Evolutionary conservation across 1,284 basidiomycete genomes (phyloP).

Genomic region (Austroboletus novae-zelandiae): DNA sequence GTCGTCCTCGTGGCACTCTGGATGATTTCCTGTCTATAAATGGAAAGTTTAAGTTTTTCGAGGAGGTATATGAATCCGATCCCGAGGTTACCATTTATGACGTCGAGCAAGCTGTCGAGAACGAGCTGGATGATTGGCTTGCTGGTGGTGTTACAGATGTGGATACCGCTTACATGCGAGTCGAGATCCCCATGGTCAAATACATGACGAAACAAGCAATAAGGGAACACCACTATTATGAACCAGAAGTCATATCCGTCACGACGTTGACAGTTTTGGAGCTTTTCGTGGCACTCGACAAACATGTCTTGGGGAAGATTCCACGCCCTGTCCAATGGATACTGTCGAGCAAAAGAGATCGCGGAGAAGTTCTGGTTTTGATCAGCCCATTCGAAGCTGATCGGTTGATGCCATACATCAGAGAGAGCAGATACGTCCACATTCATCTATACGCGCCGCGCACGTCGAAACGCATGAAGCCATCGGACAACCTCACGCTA

Average conservation of each 20-base stretch:
- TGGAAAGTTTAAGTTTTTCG: slow-evolving; percentile 8
- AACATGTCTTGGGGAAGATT: neutral
- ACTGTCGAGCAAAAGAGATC: neutral
- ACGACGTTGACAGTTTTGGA: neutral
- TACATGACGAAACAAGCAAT: neutral
- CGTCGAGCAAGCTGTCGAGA: neutral
- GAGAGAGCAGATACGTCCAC: neutral
- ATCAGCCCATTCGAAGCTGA: neutral
- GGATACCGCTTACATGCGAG: neutral
- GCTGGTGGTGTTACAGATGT: neutral
- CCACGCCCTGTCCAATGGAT: neutral
- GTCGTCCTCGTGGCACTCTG: slow-evolving; percentile 4
- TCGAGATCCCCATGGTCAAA: neutral
- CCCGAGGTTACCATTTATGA: slow-evolving; percentile 17
- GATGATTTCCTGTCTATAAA: slow-evolving; percentile 10
- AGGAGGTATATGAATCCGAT: slow-evolving; percentile 2
- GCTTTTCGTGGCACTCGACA: neutral
- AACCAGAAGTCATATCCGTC: neutral
- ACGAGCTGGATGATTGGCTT: neutral
- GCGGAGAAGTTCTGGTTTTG: neutral
- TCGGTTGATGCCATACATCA: neutral
- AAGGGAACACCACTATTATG: neutral
- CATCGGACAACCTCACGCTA: neutral
- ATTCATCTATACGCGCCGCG: neutral
- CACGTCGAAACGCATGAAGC: neutral